phyloP scores from a whole-genome alignment of 2,329 filamentous ascomycete species.

The Colletotrichum zoysiae region DNA sequence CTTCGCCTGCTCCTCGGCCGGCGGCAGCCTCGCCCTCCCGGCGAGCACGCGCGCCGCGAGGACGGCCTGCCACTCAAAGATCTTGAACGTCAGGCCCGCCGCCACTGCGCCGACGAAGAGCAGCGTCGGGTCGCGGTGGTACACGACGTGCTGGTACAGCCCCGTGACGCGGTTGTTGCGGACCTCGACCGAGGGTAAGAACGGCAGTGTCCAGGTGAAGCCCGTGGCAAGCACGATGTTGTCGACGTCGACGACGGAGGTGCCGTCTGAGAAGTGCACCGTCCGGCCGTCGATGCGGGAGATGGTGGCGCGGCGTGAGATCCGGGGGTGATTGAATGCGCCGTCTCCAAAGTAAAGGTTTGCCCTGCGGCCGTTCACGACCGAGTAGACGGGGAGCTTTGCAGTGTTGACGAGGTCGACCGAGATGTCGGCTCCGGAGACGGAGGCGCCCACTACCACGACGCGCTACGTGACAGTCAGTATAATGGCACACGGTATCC shows the following conservation, averaged over 20 bases:
- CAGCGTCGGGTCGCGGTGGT: conserved; percentile 64
- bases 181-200: conserved; percentile 64
- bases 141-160: conserved; percentile 71
- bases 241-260: conserved; percentile 66
- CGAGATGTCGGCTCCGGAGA: conserved; percentile 73
- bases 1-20: conserved; percentile 58
- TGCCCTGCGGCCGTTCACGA: conserved; percentile 61
- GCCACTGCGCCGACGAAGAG: conserved; percentile 70
- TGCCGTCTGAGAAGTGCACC: conserved; percentile 70
- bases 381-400: conserved; percentile 62
- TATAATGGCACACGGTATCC: neutral
- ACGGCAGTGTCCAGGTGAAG: conserved; percentile 74
- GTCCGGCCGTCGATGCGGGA: conserved; percentile 58
- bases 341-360: conserved; percentile 69
- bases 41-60: conserved; percentile 70
- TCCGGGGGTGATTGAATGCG: conserved; percentile 71
- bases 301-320: conserved; percentile 62
- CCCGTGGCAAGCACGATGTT: conserved; percentile 76
- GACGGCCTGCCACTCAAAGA: conserved; percentile 78
- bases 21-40: conserved; percentile 64
- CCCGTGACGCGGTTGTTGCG: conserved; percentile 68
- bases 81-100: conserved; percentile 73
- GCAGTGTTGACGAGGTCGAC: conserved; percentile 63
- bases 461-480: conserved; percentile 58
- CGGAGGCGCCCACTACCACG: conserved; percentile 72